Evolutionary conservation across 2,329 filamentous ascomycete genomes (phyloP), one percentile per base, ranked within the genome.

Genomic region (Geosmithia putterillii): DNA sequence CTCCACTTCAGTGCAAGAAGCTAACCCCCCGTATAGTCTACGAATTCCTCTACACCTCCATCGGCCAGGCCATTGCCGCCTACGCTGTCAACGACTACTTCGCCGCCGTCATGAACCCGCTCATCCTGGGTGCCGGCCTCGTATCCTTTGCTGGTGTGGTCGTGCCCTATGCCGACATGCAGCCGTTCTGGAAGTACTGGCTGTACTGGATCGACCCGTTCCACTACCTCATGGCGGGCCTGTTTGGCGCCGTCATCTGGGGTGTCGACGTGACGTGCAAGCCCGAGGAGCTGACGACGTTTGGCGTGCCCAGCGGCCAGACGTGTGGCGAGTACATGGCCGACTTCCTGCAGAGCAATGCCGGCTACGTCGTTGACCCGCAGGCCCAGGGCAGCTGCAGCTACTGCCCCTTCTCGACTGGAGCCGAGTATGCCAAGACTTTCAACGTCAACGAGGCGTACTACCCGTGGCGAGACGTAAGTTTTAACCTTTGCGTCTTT

Each of bases 171-270:
- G 73, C 79, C 0, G 46, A 54, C 4, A 66, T 69, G 0, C 66
- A 87, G 1, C 82, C 83, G 0, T 70, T 74, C 0, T 87, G 87
- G 64, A 87, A 83, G 83, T 76, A 77, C 47, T 86, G 84, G 63
- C 86, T 86, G 82, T 63, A 86, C 58, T 70, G 76, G 21, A 66
- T 78, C 12, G 78, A 72, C 0, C 80, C 79, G 0, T 79, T 84
- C 46, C 83, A 78, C 0, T 86, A 85, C 58, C 76, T 70, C 68
- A 76, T 87, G 45, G 69, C 70, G 2, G 81, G 77, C 10, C 80
- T 87, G 59, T 69, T 84, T 2, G 68, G 77, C 1, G 83, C 81
- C 0, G 74, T 81, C 55, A 65, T 88, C 2, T 70, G 78, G 42
- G 67, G 61, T 14, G 64, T 78, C 2, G 37, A 54, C 0, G 68